Conservation (phyloP, 2,329 filamentous ascomycete genomes). For the Trichoderma sp. region DNA sequence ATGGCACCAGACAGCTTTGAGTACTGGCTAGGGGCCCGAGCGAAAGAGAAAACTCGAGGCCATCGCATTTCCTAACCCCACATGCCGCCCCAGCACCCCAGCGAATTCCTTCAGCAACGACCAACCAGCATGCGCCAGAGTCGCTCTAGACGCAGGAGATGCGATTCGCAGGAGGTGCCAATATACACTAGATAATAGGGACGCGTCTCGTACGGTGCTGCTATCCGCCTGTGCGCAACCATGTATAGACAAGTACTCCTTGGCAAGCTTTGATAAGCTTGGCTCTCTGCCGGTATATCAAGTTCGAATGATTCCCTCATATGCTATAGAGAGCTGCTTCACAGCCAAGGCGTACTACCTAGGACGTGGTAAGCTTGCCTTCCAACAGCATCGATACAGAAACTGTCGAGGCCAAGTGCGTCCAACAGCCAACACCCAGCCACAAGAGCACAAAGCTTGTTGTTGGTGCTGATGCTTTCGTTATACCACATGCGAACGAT, state of each 20-base stretch:
- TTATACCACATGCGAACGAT: not conserved
- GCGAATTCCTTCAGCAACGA: constrained; percentile 12
- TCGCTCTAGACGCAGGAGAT: constrained; percentile 8
- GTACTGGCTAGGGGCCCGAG: not conserved
- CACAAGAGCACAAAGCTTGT: not conserved
- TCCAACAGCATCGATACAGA: constrained; percentile 4
- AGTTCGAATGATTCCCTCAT: not conserved
- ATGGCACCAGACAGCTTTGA: not conserved
- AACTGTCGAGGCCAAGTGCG: constrained; percentile 4
- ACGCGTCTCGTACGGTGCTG: not conserved
- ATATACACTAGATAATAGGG: not conserved
- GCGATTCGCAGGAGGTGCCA: constrained; percentile 3
- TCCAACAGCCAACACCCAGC: not conserved
- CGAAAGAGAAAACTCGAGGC: not conserved
- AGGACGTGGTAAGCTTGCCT: not conserved
- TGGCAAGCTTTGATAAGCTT: not conserved
- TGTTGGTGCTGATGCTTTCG: not conserved
- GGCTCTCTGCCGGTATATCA: not conserved
- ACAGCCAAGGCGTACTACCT: not conserved
- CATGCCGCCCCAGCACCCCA: constrained; percentile 16
- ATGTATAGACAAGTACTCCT: not conserved
- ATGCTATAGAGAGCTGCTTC: not conserved
- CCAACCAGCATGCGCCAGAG: constrained; percentile 12
- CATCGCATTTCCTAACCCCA: constrained; percentile 2
- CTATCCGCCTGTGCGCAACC: not conserved